Percentiles rank a stretch among this genome's conserved stretches.
Conservation (phyloP, 2,329 filamentous ascomycete species). For the Zasmidium citrigriseum region DNA sequence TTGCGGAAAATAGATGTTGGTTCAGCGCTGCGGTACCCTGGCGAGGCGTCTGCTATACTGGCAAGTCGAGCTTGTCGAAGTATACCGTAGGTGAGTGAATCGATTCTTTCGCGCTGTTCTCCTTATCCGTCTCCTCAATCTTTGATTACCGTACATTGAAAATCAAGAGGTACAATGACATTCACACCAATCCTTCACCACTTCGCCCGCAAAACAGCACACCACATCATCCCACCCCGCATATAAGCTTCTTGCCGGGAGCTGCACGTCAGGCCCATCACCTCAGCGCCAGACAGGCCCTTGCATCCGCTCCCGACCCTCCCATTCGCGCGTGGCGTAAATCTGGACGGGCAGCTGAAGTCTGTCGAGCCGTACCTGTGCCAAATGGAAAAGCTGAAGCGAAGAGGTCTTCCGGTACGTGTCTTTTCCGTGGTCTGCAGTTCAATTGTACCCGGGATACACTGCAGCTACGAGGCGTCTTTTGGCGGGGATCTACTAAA, state of each 20-base stretch:
- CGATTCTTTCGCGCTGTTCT: background rate
- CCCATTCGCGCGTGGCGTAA: constrained; percentile 6
- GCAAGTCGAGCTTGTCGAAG: background rate
- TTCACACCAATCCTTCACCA: background rate
- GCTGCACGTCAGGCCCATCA: constrained; percentile 6
- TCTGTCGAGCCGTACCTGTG: background rate
- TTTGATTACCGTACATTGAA: background rate
- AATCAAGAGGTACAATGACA: background rate
- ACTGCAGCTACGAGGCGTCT: background rate
- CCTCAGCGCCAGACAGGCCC: constrained; percentile 3
- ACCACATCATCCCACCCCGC: background rate
- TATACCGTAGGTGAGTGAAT: background rate
- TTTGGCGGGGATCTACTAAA: constrained; percentile 2
- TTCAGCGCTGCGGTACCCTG: background rate
- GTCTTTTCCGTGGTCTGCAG: background rate
- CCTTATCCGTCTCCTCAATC: too few relatives aligned
- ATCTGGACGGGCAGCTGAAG: constrained; percentile 10
- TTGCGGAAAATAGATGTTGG: background rate
- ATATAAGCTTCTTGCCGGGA: background rate
- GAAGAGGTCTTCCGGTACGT: background rate
- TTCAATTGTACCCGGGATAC: background rate
- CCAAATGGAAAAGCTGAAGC: background rate
- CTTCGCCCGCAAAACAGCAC: background rate
- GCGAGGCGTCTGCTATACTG: background rate
- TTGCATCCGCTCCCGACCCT: constrained; percentile 1